These are phyloP conservation scores for Penicillium rolfsii DNA, from an alignment of 2,329 filamentous ascomycete species.

Conservation along the genomic window DNA sequence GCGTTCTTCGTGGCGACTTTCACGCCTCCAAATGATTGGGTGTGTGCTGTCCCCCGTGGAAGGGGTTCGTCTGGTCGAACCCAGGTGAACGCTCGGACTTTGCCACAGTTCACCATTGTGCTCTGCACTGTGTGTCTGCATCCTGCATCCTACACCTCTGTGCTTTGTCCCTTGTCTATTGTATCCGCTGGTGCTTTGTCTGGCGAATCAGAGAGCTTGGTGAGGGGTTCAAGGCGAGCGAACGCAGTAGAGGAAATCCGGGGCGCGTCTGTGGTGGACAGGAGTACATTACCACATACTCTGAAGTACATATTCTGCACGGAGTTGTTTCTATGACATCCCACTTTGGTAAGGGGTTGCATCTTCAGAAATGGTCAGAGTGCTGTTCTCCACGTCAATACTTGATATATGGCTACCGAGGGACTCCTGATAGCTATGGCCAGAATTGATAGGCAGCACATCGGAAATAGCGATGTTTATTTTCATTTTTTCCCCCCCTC, in stretches of 20 bases:
- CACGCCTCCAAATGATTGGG: conserved; percentile 16
- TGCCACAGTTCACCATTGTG: background rate
- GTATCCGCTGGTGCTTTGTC: background rate
- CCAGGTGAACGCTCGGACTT: conserved; percentile 1
- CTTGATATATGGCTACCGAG: too few relatives aligned
- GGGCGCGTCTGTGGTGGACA: background rate
- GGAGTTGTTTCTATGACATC: background rate
- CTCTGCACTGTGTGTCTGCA: background rate
- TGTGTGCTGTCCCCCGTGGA: conserved; percentile 5
- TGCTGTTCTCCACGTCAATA: background rate
- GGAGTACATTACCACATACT: too few relatives aligned
- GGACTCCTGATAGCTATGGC: too few relatives aligned
- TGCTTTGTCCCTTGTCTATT: background rate
- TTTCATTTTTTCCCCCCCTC: too few relatives aligned
- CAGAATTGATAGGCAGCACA: too few relatives aligned
- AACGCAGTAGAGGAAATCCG: background rate
- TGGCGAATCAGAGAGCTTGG: background rate
- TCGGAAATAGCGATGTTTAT: too few relatives aligned
- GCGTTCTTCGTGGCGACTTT: conserved; percentile 5
- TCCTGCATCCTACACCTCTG: background rate
- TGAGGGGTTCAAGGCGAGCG: background rate
- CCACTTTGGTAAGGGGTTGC: background rate
- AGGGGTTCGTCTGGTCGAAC: background rate
- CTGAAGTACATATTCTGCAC: background rate
- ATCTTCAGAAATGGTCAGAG: background rate